A percentile compares a stretch with the other conserved stretches of the same genome.
phyloP scores from a whole-genome alignment of 1,139 yeast species.

The Pichia sp. region DNA sequence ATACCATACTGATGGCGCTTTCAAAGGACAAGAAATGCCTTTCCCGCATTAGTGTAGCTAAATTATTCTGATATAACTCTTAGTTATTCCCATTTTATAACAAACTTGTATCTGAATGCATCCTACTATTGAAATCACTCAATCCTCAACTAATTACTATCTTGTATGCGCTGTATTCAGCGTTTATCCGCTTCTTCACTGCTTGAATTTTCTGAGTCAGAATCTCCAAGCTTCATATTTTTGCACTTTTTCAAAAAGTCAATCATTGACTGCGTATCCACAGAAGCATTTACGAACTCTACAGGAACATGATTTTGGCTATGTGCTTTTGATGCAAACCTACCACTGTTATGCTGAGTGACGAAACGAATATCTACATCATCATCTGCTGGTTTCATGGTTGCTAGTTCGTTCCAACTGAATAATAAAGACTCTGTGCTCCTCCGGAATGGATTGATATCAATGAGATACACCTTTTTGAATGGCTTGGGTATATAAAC shows the following conservation, averaged over 20 bases:
- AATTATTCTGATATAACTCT: background rate
- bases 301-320: slow-evolving; percentile 88
- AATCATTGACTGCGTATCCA: slow-evolving; percentile 58
- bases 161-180: too few species aligned
- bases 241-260: slow-evolving; percentile 64
- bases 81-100: background rate
- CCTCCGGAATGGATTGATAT: slow-evolving; percentile 79
- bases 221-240: slow-evolving; percentile 31
- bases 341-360: slow-evolving; percentile 58
- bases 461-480: slow-evolving; percentile 61
- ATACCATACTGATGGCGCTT: slow-evolving; percentile 37
- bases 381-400: slow-evolving; percentile 34
- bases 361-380: slow-evolving; percentile 53
- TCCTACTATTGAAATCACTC: too few species aligned
- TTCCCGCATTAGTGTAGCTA: slow-evolving; percentile 16
- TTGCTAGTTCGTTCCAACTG: slow-evolving; percentile 75
- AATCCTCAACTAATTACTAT: too few species aligned
- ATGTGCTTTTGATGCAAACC: slow-evolving; percentile 77
- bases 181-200: background rate
- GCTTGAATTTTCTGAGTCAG: slow-evolving; percentile 13
- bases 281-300: slow-evolving; percentile 81
- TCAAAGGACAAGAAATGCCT: slow-evolving; percentile 36
- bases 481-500: slow-evolving; percentile 77
- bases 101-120: background rate
- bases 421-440: slow-evolving; percentile 72